Conservation (phyloP, 1,139 yeast genomes). For the Spencermartinsiella ligniputridi region DNA sequence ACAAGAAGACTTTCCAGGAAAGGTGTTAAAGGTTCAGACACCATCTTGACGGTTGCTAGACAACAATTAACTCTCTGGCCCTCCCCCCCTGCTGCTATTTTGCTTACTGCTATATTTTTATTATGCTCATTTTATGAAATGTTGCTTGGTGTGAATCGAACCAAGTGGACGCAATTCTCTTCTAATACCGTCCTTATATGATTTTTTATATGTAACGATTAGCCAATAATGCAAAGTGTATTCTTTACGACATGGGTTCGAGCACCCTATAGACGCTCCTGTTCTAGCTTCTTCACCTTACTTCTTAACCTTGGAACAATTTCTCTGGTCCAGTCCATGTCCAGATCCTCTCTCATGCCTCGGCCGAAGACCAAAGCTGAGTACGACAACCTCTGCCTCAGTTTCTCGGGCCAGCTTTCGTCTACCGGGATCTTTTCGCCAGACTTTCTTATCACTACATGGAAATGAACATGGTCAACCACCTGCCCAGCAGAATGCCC, state of each 20-base stretch:
- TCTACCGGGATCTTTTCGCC: neutral
- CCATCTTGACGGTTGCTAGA: too few relatives aligned
- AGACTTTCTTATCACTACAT: conserved; percentile 35
- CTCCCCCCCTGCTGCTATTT: neutral
- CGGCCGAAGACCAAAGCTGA: conserved; percentile 29
- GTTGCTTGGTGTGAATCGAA: neutral
- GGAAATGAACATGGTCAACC: conserved; percentile 90
- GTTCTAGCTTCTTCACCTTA: neutral
- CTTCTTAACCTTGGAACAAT: neutral
- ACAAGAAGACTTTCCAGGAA: too few relatives aligned
- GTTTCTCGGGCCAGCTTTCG: neutral
- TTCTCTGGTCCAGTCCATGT: conserved; percentile 4
- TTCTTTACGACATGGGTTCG: too few relatives aligned
- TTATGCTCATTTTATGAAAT: neutral
- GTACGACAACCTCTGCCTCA: conserved; percentile 17
- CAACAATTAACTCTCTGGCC: too few relatives aligned
- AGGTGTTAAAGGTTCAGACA: neutral
- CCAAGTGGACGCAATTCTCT: neutral
- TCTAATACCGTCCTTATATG: neutral
- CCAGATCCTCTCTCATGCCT: conserved; percentile 30
- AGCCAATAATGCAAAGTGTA: too few relatives aligned
- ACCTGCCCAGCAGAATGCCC: conserved; percentile 84
- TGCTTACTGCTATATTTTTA: conserved; percentile 1
- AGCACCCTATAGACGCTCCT: neutral
- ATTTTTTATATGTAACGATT: neutral